These are phyloP conservation scores for Monilinia fructigena DNA, from an alignment of 2,329 filamentous ascomycete species.

Conservation along the genomic window DNA sequence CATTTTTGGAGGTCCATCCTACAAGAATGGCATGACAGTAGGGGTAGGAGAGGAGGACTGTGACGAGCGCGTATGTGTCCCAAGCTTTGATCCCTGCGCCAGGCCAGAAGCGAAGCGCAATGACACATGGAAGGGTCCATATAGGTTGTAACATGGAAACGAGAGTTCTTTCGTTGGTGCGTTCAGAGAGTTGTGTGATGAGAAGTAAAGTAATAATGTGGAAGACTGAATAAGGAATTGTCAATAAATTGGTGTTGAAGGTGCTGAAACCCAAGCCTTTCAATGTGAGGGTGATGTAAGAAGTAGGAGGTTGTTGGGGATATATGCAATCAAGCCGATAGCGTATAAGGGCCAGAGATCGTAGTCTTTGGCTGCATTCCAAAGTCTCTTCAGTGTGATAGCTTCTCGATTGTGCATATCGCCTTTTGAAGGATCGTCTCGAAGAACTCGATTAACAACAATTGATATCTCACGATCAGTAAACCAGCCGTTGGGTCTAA, in stretches of 20 bases:
- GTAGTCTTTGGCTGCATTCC: slow-evolving; percentile 55
- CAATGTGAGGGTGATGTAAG: slow-evolving; percentile 56
- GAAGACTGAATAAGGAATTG: slow-evolving; percentile 47
- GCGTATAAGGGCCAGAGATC: slow-evolving; percentile 57
- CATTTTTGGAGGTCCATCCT: slow-evolving; percentile 54
- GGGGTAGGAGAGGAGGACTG: slow-evolving; percentile 35
- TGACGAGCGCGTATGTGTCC: slow-evolving; percentile 43
- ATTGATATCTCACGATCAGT: slow-evolving; percentile 62
- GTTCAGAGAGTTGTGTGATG: slow-evolving; percentile 48
- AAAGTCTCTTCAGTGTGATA: slow-evolving; percentile 51
- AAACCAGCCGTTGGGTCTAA: slow-evolving; percentile 62
- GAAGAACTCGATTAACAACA: slow-evolving; percentile 59
- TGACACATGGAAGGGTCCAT: slow-evolving; percentile 45
- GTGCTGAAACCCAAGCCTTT: slow-evolving; percentile 36
- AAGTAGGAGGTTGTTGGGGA: slow-evolving; percentile 48
- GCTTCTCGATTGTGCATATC: slow-evolving; percentile 61
- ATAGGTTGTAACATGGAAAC: slow-evolving; percentile 42
- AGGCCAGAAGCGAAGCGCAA: slow-evolving; percentile 40
- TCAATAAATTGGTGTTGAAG: slow-evolving; percentile 49
- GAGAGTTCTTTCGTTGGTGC: slow-evolving; percentile 43
- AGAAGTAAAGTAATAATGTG: slow-evolving; percentile 48
- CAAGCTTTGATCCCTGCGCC: slow-evolving; percentile 36
- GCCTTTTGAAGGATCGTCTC: slow-evolving; percentile 50
- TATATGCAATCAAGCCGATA: slow-evolving; percentile 50
- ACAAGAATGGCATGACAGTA: slow-evolving; percentile 39